phyloP scores from a whole-genome alignment of 768 basidiomycete genomes.

The Auricularia auricula-judae region DNA sequence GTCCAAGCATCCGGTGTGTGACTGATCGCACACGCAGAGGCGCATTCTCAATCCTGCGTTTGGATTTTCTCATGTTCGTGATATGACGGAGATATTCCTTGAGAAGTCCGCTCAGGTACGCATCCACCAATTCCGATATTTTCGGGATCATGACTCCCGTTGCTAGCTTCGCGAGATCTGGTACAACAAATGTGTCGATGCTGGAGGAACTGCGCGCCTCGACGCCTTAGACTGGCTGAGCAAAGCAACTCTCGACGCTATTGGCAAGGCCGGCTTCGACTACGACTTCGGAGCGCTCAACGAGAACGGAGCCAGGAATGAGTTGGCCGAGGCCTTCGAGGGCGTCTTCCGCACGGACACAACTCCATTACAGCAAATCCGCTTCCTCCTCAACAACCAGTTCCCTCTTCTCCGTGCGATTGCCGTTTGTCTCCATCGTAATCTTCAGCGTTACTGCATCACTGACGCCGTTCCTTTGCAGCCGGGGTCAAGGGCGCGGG shows the following conservation, averaged over 20 bases:
- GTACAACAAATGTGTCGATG: constrained; percentile 4
- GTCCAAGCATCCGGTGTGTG: neutral
- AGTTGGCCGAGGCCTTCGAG: constrained; percentile 20
- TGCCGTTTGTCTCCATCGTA: neutral
- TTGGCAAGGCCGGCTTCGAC: constrained; percentile 21
- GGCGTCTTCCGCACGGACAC: constrained; percentile 13
- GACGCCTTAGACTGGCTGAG: constrained; percentile 6
- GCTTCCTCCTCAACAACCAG: neutral
- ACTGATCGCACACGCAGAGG: neutral
- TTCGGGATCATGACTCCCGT: neutral
- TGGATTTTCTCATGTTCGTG: constrained; percentile 45
- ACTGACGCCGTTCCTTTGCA: neutral
- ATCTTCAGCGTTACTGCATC: neutral
- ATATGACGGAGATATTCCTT: constrained; percentile 44
- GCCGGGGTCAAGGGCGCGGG: neutral
- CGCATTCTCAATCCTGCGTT: constrained; percentile 49
- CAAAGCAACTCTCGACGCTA: constrained; percentile 14
- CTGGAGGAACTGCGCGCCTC: neutral
- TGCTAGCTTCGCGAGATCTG: constrained; percentile 14
- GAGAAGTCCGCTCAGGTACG: constrained; percentile 41
- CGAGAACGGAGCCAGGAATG: constrained; percentile 16
- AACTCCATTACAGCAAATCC: neutral
- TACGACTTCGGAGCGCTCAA: constrained; percentile 24
- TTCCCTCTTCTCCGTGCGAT: neutral
- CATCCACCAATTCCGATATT: neutral